A percentile compares a stretch with the other conserved stretches of the same genome.
These are phyloP conservation scores for Mallotus repandus DNA, from an alignment of 441 rosid species.

Conservation along the genomic window DNA sequence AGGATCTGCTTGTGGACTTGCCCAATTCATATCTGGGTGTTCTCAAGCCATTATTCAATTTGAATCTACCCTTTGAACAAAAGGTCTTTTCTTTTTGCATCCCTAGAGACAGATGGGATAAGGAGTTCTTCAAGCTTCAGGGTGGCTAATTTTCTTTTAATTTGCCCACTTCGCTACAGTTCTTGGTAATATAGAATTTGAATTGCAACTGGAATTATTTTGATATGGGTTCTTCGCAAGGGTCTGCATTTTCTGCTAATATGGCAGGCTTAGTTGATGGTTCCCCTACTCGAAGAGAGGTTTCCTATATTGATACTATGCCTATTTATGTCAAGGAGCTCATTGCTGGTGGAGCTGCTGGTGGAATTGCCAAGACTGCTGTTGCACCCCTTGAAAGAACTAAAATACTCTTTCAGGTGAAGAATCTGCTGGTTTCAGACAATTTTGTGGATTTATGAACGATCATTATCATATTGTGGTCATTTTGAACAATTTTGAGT, in stretches of 20 bases:
- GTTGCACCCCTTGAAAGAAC: conserved; percentile 93
- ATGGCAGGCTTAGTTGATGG: conserved; percentile 64
- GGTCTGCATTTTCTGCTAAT: conserved; percentile 61
- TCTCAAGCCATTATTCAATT: conserved; percentile 44
- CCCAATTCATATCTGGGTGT: conserved; percentile 50
- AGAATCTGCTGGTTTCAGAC: not conserved
- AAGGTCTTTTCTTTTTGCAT: conserved; percentile 39
- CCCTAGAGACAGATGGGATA: conserved; percentile 90
- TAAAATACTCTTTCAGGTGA: conserved; percentile 92
- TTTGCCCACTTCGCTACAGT: conserved; percentile 1
- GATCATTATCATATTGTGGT: conserved; percentile 7
- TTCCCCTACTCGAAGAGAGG: conserved; percentile 36
- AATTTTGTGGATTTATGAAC: not conserved
- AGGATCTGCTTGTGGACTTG: conserved; percentile 62
- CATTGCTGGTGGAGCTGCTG: conserved; percentile 96
- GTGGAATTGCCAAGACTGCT: conserved; percentile 89
- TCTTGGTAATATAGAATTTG: conserved; percentile 19
- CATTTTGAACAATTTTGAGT: not conserved
- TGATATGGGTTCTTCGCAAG: conserved; percentile 65
- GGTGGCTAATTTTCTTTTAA: conserved; percentile 38
- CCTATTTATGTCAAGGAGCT: conserved; percentile 88
- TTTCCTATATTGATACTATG: conserved; percentile 51
- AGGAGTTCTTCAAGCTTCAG: conserved; percentile 54
- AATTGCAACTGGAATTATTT: conserved; percentile 15
- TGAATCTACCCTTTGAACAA: conserved; percentile 36